Evolutionary conservation across 441 rosid genomes (phyloP).

Genomic region (Euphorbia schlechtendalii): DNA sequence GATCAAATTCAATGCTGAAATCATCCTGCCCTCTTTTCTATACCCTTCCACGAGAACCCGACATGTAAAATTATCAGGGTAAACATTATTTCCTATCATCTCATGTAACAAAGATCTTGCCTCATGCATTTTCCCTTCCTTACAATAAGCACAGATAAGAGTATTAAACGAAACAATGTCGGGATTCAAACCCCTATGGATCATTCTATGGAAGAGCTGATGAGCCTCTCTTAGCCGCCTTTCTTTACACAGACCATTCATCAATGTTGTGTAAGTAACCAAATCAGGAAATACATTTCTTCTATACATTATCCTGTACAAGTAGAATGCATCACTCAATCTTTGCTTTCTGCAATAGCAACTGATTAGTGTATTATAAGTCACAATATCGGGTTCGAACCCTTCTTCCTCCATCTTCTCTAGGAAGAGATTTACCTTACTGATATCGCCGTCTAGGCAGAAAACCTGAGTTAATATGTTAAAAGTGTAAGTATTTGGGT

Average conservation of each 20-base stretch:
- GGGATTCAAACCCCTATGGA: constrained; percentile 52
- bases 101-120: constrained; percentile 47
- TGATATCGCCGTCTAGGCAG: constrained; percentile 43
- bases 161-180: constrained; percentile 66
- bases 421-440: constrained; percentile 57
- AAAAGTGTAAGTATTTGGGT: constrained; percentile 57
- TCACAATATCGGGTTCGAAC: constrained; percentile 77
- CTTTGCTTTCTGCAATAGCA: constrained; percentile 68
- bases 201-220: constrained; percentile 64
- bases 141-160: constrained; percentile 65
- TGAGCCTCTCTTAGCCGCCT: constrained; percentile 71
- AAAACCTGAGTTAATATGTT: constrained; percentile 64
- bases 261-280: constrained; percentile 65
- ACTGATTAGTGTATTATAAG: constrained; percentile 72
- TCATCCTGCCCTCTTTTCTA: constrained; percentile 42
- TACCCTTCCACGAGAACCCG: constrained; percentile 53
- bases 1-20: constrained; percentile 66
- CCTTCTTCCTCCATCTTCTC: constrained; percentile 96
- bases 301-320: constrained; percentile 65
- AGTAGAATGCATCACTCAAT: constrained; percentile 65
- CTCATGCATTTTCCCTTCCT: constrained; percentile 57
- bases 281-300: constrained; percentile 62
- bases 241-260: constrained; percentile 69
- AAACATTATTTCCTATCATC: constrained; percentile 59
- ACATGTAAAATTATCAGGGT: constrained; percentile 54